Evolutionary conservation across 768 basidiomycete genomes (phyloP).

Genomic region (Lactarius psammicola): DNA sequence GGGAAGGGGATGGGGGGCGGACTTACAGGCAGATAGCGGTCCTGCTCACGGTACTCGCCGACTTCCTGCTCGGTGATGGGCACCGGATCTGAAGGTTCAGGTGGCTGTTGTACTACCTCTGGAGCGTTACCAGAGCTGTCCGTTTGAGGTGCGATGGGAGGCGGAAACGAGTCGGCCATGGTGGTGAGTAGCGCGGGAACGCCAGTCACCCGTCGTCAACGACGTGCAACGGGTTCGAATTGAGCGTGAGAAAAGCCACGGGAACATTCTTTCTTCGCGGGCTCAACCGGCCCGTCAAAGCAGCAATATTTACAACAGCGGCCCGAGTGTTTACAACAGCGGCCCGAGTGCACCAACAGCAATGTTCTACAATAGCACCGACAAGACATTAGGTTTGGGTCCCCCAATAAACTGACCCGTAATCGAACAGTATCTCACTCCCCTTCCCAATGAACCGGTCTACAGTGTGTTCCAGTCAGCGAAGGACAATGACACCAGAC

Average conservation of each 20-base stretch:
- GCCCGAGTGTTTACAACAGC: too few species aligned
- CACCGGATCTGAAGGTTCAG: conserved; percentile 48
- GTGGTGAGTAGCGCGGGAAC: conserved; percentile 21
- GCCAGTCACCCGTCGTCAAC: conserved; percentile 15
- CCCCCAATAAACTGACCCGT: conserved; percentile 6
- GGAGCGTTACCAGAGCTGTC: conserved; percentile 23
- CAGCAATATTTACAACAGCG: background rate
- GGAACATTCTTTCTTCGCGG: background rate
- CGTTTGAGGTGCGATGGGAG: conserved; percentile 26
- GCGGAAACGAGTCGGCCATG: conserved; percentile 27
- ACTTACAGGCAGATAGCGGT: conserved; percentile 88
- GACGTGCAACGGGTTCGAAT: conserved; percentile 13
- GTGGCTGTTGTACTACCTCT: conserved; percentile 35
- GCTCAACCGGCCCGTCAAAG: conserved; percentile 8
- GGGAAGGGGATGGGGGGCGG: background rate
- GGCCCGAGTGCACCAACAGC: too few species aligned
- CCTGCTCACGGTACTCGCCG: conserved; percentile 93
- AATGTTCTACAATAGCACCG: too few species aligned
- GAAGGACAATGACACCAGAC: background rate
- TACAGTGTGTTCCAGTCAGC: background rate
- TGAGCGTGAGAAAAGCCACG: conserved; percentile 17
- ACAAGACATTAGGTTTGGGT: background rate
- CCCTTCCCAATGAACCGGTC: conserved; percentile 11
- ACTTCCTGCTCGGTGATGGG: conserved; percentile 91
- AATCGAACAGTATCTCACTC: conserved; percentile 20